These are phyloP conservation scores for Ceriops decandra DNA, from an alignment of 345 rosid species.

Conservation along the genomic window DNA sequence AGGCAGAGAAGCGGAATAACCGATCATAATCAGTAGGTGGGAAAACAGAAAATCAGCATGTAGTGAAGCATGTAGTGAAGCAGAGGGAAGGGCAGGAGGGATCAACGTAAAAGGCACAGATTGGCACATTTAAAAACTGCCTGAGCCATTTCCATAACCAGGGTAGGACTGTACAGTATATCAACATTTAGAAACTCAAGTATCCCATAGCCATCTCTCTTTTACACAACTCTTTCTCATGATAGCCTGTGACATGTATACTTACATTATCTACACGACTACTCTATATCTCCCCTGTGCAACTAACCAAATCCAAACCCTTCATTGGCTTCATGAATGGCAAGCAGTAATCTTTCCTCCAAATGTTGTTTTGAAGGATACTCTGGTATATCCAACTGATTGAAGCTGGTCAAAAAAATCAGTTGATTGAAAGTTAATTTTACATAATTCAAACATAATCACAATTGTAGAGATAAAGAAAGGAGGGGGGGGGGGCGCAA, in stretches of 20 bases:
- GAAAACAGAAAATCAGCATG: neutral
- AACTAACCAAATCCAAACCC: slow-evolving; percentile 88
- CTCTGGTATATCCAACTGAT: slow-evolving; percentile 93
- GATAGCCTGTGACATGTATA: slow-evolving; percentile 17
- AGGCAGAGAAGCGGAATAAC: too few relatives aligned
- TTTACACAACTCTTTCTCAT: neutral
- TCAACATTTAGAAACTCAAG: slow-evolving; percentile 32
- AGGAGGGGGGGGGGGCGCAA: neutral
- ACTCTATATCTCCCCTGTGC: slow-evolving; percentile 5
- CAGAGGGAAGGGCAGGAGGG: neutral
- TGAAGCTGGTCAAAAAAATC: slow-evolving; percentile 59
- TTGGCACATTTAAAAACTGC: slow-evolving; percentile 46
- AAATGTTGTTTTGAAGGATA: slow-evolving; percentile 88
- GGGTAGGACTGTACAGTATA: slow-evolving; percentile 51
- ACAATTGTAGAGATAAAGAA: neutral
- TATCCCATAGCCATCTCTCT: slow-evolving; percentile 21
- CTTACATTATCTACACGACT: slow-evolving; percentile 34
- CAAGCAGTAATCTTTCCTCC: slow-evolving; percentile 85
- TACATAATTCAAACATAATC: neutral
- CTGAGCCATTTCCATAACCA: slow-evolving; percentile 41
- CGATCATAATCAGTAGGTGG: too few relatives aligned
- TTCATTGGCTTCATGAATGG: slow-evolving; percentile 93
- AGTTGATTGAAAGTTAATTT: neutral
- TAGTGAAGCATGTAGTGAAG: neutral
- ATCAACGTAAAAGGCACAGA: neutral